Evolutionary conservation across 2,329 filamentous ascomycete species (phyloP).

Genomic region (Hirsutella minnesotensis): DNA sequence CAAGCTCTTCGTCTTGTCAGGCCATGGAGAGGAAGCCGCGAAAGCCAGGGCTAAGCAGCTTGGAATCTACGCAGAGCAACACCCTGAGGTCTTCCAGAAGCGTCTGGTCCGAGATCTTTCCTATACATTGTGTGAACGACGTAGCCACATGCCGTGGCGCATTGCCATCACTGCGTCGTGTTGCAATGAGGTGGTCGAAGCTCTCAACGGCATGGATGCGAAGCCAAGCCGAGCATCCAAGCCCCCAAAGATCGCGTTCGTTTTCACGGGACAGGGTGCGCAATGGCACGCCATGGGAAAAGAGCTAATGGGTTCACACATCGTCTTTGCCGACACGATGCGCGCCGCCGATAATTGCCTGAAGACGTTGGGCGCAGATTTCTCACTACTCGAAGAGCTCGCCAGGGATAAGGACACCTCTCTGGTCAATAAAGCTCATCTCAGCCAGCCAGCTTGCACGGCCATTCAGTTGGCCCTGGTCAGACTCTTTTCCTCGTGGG

Average conservation of each 20-base stretch:
- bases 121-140: conserved; percentile 33
- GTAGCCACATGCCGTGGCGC: conserved; percentile 30
- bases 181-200: conserved; percentile 31
- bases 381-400: conserved; percentile 26
- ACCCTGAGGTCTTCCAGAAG: conserved; percentile 28
- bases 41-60: conserved; percentile 18
- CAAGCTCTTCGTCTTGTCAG: conserved; percentile 31
- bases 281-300: conserved; percentile 26
- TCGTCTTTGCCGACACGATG: conserved; percentile 21
- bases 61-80: conserved; percentile 27
- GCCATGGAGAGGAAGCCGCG: conserved; percentile 23
- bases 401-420: conserved; percentile 19
- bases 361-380: conserved; percentile 20
- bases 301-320: conserved; percentile 22
- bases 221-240: conserved; percentile 7
- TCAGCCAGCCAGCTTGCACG: conserved; percentile 32
- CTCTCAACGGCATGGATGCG: conserved; percentile 22
- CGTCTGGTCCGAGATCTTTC: conserved; percentile 32
- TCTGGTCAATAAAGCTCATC: conserved; percentile 23
- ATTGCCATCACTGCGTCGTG: conserved; percentile 30
- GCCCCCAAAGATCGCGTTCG: conserved; percentile 16
- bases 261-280: conserved; percentile 28
- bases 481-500: conserved; percentile 30
- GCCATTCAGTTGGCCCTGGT: conserved; percentile 36
- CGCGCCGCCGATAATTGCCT: conserved; percentile 20